These are phyloP conservation scores for Calocera cornea DNA, from an alignment of 768 basidiomycete genomes.

Conservation along the genomic window DNA sequence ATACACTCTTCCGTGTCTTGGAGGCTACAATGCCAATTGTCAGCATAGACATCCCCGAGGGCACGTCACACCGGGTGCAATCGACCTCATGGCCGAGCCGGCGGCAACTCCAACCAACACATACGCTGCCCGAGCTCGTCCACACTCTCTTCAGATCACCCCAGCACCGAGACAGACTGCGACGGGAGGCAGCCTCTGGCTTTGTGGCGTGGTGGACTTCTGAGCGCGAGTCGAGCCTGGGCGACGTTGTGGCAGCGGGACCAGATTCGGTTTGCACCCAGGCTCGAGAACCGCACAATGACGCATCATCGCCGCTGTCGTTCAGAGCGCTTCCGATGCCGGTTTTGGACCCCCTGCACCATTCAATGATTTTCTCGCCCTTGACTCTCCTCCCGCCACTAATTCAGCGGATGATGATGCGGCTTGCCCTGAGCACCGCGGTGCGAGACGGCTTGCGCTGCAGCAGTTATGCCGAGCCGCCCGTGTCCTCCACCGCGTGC, in stretches of 20 bases:
- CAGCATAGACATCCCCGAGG: neutral
- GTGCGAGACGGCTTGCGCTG: neutral
- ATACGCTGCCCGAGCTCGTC: neutral
- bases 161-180: neutral
- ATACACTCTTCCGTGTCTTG: neutral
- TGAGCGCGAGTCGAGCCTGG: neutral
- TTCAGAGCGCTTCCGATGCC: neutral
- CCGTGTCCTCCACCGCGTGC: neutral
- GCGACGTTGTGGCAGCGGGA: neutral
- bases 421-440: neutral
- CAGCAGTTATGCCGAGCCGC: neutral
- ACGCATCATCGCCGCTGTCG: neutral
- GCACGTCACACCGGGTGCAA: neutral
- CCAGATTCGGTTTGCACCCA: neutral
- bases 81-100: neutral
- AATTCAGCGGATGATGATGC: neutral
- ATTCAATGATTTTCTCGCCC: neutral
- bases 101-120: neutral
- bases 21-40: constrained; percentile 1
- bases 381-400: neutral
- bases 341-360: neutral
- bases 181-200: neutral
- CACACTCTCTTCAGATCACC: neutral
- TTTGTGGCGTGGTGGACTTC: neutral
- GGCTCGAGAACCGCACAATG: neutral